Evolutionary conservation across 2,329 filamentous ascomycete genomes (phyloP).

Genomic region (Xylariaceae sp.): DNA sequence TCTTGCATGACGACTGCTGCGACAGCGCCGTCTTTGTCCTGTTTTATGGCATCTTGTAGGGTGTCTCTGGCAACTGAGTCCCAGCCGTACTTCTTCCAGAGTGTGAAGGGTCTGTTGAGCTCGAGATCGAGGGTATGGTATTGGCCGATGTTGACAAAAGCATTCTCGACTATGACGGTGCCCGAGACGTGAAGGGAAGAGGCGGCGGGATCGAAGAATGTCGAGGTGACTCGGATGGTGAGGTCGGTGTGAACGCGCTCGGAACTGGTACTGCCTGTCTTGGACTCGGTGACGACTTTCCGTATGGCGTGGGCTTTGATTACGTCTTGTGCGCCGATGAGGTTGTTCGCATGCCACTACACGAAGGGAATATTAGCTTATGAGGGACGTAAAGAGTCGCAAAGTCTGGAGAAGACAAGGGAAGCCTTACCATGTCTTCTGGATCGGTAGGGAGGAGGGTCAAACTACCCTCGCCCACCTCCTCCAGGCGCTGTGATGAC

Average conservation of each 20-base stretch:
- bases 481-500: constrained; percentile 35
- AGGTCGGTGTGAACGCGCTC: constrained; percentile 57
- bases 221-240: constrained; percentile 55
- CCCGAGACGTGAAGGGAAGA: constrained; percentile 57
- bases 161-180: constrained; percentile 51
- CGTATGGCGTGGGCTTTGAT: constrained; percentile 55
- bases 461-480: constrained; percentile 39
- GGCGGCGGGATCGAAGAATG: constrained; percentile 56
- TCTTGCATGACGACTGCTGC: constrained; percentile 95
- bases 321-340: constrained; percentile 53
- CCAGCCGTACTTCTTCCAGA: constrained; percentile 85
- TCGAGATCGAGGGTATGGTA: constrained; percentile 75
- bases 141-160: constrained; percentile 51
- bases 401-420: no score
- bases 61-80: constrained; percentile 82
- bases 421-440: constrained; percentile 38
- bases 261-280: constrained; percentile 45
- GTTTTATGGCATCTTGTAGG: constrained; percentile 74
- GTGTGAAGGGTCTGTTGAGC: constrained; percentile 79
- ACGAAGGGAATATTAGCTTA: not conserved
- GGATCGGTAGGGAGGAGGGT: constrained; percentile 41
- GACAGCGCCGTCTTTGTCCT: constrained; percentile 76
- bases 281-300: constrained; percentile 49
- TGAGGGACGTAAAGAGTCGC: no score
- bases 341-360: constrained; percentile 61